A percentile compares a stretch with the other conserved stretches of the same genome.
phyloP scores from a whole-genome alignment of 306 rosid genomes.

The Phaseolus lunatus region DNA sequence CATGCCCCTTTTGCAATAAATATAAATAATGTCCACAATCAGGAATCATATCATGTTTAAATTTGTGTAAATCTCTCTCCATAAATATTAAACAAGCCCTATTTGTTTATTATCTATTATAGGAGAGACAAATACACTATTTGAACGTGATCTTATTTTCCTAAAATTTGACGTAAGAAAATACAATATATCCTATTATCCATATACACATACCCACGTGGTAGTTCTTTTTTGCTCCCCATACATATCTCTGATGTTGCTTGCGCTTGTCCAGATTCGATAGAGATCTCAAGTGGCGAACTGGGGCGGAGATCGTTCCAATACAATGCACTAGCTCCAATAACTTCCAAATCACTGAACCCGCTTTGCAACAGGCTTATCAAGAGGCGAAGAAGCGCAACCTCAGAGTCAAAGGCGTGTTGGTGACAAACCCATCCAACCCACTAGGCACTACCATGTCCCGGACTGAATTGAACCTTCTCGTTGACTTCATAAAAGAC shows the following conservation, averaged over 20 bases:
- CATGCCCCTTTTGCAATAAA: conserved; percentile 8
- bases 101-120: neutral
- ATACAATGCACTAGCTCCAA: conserved; percentile 81
- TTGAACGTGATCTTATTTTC: neutral
- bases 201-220: conserved; percentile 2
- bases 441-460: conserved; percentile 80
- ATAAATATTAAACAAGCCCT: neutral
- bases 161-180: conserved; percentile 8
- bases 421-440: conserved; percentile 90
- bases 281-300: conserved; percentile 89
- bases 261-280: conserved; percentile 69
- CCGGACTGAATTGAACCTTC: conserved; percentile 59
- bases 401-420: conserved; percentile 77
- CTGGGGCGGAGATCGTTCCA: conserved; percentile 79
- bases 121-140: neutral
- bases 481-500: conserved; percentile 62
- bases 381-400: conserved; percentile 64
- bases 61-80: neutral
- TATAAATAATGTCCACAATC: neutral
- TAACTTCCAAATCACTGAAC: conserved; percentile 77
- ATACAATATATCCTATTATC: neutral
- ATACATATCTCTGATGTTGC: conserved; percentile 46
- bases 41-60: neutral
- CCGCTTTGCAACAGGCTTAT: conserved; percentile 60
- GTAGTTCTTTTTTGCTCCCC: neutral